Percentiles rank a stretch among this genome's conserved stretches.
phyloP scores from a whole-genome alignment of 495 filamentous ascomycete genomes.

The Amphirosellinia nigrospora region DNA sequence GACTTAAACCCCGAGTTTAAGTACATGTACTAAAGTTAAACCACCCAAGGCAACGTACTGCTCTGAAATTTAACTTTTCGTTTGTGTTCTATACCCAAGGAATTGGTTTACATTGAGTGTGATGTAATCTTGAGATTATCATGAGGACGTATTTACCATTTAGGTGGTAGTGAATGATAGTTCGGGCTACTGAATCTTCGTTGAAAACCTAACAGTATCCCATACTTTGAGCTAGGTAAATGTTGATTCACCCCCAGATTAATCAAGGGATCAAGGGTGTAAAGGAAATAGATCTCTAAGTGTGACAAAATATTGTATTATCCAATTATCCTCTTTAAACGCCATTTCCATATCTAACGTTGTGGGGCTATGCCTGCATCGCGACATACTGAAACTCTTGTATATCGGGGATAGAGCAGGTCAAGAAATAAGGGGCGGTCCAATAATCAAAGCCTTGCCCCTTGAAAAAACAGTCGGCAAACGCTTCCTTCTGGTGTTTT shows the following conservation, averaged over 20 bases:
- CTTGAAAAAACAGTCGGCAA: constrained; percentile 5
- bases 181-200: background rate
- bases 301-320: constrained; percentile 16
- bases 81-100: background rate
- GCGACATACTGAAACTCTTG: constrained; percentile 10
- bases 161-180: background rate
- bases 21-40: constrained; percentile 55
- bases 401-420: background rate
- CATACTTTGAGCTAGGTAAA: background rate
- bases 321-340: constrained; percentile 24
- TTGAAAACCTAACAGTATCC: background rate
- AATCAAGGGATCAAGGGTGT: background rate
- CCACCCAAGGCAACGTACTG: background rate
- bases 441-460: constrained; percentile 6
- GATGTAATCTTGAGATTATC: background rate
- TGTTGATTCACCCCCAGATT: background rate
- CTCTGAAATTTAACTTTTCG: background rate
- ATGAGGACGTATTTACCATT: background rate
- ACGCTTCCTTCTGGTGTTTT: constrained; percentile 13
- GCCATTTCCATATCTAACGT: constrained; percentile 23
- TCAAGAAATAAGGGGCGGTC: background rate
- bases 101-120: background rate
- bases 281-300: background rate
- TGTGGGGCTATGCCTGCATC: background rate
- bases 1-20: constrained; percentile 70